Evolutionary conservation across 768 basidiomycete species (phyloP), one percentile per base, ranked within the genome.

Genomic region (Suillus hirtellus): DNA sequence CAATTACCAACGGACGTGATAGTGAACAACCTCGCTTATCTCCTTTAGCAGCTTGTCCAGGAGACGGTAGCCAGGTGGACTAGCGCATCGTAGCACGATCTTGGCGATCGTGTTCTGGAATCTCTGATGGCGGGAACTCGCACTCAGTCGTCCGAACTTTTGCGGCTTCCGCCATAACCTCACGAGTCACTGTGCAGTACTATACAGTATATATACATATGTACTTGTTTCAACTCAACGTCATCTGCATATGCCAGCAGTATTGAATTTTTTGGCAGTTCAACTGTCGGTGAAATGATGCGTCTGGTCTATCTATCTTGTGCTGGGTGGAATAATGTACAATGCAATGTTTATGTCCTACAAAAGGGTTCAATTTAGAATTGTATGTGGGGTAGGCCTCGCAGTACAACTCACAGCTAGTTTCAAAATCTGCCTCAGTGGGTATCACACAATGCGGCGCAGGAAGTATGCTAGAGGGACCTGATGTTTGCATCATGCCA

Each of bases 341-440:
- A 58, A 24, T 58, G 56, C 56, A 58, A 38, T 42, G 40, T 58
- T 42, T 11, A 11, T 58, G 24, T 58, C 56, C 56, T 19, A 42
- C 40, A 42, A 42, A 15, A 58, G 24, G 38, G 17, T 40, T 58
- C 55, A 15, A 27, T 8, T 24, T 37, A 37, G 38, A 10, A 27
- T 40, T 40, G 55, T 40, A 15, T 17, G 55, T 42, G 24, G 15
- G 14, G 35, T n/a, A 11, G 12, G 7, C 31, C 24, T 58, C 38
- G 21, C 24, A 8, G 21, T 55, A 55, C 37, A 31, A 55, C 37
- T 37, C 44, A 27, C 24, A 27, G 40, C 40, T 38, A 42, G 38
- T 24, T 58, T 58, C 55, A 40, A 27, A 42, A 6, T 17, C 17
- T 38, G 21, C 37, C 37, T 52, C 17, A 12, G 31, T 17, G 24